Evolutionary conservation across 805 yeast genomes (phyloP), one percentile per base, ranked within the genome.

Genomic region (Zygotorulaspora danielsina): DNA sequence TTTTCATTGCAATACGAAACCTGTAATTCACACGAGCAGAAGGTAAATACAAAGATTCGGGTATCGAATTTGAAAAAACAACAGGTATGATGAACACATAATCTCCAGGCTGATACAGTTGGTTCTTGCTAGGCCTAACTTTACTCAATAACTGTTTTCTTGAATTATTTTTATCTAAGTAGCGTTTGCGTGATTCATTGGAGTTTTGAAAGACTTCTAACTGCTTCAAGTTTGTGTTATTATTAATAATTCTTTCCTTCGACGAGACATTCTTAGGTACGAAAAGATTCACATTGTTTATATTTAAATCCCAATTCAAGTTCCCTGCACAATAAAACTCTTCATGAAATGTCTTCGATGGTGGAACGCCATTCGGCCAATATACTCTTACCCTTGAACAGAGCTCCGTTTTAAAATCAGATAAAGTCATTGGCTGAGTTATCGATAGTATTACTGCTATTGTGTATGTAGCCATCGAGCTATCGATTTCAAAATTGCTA

Each of bases 81-180:
- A 79, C 64, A 0, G 93, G 90, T 5, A 83, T 57, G 13, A 80
- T 56, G 51, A 81, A 84, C 2, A 83, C 72, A 53, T 84, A 84
- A 48, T 79, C 74, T 16, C 94, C 94, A 1, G 89, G 76, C 46
- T 72, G 72, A 46, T 59, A 58, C 11, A 29, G 20, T 20, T 28
- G 39, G 17, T 36, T 25, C 18, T 34, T 39, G 30, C 27, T 22
- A 4, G 35, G 20, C 19, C 42, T 31, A 11, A 45, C 19, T 19
- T 41, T 36, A 7, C 34, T 42, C 15, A 48, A 31, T 12, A 50
- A 42, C 9, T 32, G 19, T 5, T 42, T 38, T 29, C 40, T 48
- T 11, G 48, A 41, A 20, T 39, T 43, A n/a, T 39, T 43, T 19
- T 46, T 45, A 36, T 55, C 52, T 13, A 50, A 32, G 36, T 57